Base-by-base conservation (phyloP, 192 early-diverging fungal genomes). In the Oehlia diaphana region DNA sequence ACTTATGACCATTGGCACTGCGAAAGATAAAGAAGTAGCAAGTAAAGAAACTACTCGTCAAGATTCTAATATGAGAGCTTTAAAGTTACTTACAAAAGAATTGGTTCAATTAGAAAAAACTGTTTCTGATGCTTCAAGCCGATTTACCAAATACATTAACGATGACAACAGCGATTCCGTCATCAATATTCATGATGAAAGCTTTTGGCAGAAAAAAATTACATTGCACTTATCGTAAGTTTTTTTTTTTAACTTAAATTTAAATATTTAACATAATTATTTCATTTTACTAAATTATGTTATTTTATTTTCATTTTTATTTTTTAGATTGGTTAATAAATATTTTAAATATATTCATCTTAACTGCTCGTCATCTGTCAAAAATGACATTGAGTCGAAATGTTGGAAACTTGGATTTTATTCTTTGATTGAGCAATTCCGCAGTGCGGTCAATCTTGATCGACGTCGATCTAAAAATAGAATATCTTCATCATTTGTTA, bases 321-420 rank as follows among this genome's bases (percentile, higher is more conserved):
- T 67, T 49, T 47, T 12, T 79, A 86, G 84, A 23, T 65, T 90
- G 53, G 83, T 83, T 16, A 66, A 75, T 10, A 86, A 83, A 31
- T 90, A 89, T 47, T 77, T 85, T 23, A 81, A 85, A 58, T 49
- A 88, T 23, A 74, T 88, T 37, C 78, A 86, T 12, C 68, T 86
- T 3, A 87, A 88, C 79, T 83, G 84, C 49, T 81, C 82, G 39
- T 85, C 81, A 35, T 85, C 89, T 0, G 64, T 85, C 49, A 90
- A 89, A 80, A 86, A 90, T 63, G 86, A 86, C n/a, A 84, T 90
- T 53, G 87, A 87, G 26, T 80, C 82, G 14, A 76, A 86, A 63
- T 90, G 86, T 63, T 90, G 89, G 89, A 90, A 88, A 75, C 77
- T 82, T 37, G 87, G 85, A 33, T 81, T 89, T 13, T 89, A 90